phyloP scores from a whole-genome alignment of 306 rosid genomes.

The Corylus americana region DNA sequence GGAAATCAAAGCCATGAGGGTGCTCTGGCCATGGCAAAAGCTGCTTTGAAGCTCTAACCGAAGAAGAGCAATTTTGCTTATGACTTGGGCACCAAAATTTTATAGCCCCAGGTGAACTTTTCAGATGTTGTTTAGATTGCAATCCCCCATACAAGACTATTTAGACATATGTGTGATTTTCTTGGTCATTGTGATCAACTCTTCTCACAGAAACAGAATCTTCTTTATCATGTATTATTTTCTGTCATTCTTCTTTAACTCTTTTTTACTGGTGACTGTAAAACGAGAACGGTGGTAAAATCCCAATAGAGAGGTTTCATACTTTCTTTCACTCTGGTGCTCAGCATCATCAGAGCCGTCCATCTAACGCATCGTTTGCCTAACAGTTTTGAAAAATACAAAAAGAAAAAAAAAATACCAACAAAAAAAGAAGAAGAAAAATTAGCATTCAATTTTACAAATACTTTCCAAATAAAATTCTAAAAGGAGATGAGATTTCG shows the following conservation, averaged over 20 bases:
- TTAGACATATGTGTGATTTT: background rate
- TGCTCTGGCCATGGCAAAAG: constrained; percentile 82
- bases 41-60: constrained; percentile 60
- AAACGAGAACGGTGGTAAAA: no score
- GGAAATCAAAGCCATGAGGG: constrained; percentile 74
- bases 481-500: no score
- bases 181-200: background rate
- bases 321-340: constrained; percentile 70
- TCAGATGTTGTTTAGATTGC: background rate
- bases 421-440: no score
- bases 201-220: background rate
- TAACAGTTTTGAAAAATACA: no score
- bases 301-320: no score
- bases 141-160: no score
- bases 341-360: constrained; percentile 51
- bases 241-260: background rate
- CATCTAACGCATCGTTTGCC: constrained; percentile 33
- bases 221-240: background rate
- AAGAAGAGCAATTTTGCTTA: background rate
- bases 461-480: no score
- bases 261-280: no score
- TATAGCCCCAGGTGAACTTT: background rate
- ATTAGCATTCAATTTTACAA: no score
- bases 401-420: no score
- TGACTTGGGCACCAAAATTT: background rate